phyloP scores from a whole-genome alignment of 345 rosid genomes.

The Moricandia arvensis region DNA sequence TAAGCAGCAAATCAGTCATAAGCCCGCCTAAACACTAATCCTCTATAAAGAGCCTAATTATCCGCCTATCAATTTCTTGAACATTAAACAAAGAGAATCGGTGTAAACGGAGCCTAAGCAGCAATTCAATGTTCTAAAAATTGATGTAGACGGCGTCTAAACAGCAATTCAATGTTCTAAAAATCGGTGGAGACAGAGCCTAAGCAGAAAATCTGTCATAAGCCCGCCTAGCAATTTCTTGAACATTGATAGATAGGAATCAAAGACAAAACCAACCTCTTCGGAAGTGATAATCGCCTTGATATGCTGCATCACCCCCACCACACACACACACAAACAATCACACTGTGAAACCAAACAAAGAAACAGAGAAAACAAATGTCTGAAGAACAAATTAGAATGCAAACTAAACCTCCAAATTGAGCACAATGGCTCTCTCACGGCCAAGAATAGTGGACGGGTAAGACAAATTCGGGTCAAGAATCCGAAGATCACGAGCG shows the following conservation, averaged over 20 bases:
- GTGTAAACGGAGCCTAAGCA: too few relatives aligned
- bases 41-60: not conserved
- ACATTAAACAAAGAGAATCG: too few relatives aligned
- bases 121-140: too few relatives aligned
- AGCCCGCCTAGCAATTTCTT: too few relatives aligned
- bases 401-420: conserved; percentile 58
- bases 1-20: too few relatives aligned
- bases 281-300: conserved; percentile 97
- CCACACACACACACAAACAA: not conserved
- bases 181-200: too few relatives aligned
- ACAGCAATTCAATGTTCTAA: too few relatives aligned
- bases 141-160: too few relatives aligned
- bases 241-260: not conserved
- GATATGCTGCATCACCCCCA: conserved; percentile 62
- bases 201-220: too few relatives aligned
- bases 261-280: conserved; percentile 57
- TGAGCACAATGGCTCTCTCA: conserved; percentile 92
- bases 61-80: too few relatives aligned
- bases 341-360: not conserved
- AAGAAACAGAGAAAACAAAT: not conserved
- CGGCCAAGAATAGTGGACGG: conserved; percentile 98
- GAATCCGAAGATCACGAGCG: conserved; percentile 96
- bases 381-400: not conserved
- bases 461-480: conserved; percentile 86
- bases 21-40: not conserved